Evolutionary conservation across 2,329 filamentous ascomycete species (phyloP), one percentile per base, ranked within the genome.

Genomic region (Aspergillus calidoustus): DNA sequence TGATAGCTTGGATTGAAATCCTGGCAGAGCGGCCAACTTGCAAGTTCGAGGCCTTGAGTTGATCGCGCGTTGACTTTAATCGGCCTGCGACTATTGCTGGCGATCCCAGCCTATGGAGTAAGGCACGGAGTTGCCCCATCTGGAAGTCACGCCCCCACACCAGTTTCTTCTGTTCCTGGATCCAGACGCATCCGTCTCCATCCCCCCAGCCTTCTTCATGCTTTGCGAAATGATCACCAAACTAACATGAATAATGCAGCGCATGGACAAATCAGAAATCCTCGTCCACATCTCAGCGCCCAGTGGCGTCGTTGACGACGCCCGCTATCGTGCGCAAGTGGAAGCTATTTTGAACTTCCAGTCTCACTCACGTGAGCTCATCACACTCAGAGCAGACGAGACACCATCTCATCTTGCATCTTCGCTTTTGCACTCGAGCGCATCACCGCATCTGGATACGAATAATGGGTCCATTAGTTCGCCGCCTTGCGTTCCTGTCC

Each of bases 231-330:
- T 57, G 47, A 52, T 46, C 48, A 43, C 8, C 47, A 30, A 34
- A 51, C 38, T 57, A 57, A 51, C 31, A 57, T 57, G 55, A 30
- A 46, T 23, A 49, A 25, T 4, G 28, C n/a, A 7, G 55, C 55
- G 43, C 58, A 74, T 73, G 68, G 64, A 64, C 60, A 57, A 65
- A 28, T 60, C 69, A 60, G 76, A 80, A 68, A 74, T 80, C 59
- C 75, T 80, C 57, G 75, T 79, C 53, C 79, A 80, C 67, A 70
- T 81, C 64, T 71, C 76, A 54, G 78, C 78, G 19, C 73, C 76
- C 31, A 75, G 76, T 64, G 71, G 68, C 54, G 67, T 64, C 41
- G 66, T 64, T 50, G 75, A 80, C 62, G 78, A 81, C 68, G 71
- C 70, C 34, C 72, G 70, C 57, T 79, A 80, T 67, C 71, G 71